These are phyloP conservation scores for Limnanthes douglasii DNA, from an alignment of 345 rosid genomes.

Conservation along the genomic window DNA sequence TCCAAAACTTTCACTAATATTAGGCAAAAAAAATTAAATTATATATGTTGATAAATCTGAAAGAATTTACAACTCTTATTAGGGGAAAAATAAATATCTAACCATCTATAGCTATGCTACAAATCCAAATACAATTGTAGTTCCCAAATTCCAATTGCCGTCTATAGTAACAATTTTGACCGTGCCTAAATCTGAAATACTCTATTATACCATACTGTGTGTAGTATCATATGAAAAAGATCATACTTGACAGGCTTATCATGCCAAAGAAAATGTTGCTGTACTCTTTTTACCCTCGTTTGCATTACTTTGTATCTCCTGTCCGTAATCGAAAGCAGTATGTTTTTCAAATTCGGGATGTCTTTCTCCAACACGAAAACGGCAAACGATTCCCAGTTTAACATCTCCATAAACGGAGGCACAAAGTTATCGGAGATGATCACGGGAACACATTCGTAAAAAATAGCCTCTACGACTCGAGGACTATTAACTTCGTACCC, in stretches of 20 bases:
- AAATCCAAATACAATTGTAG: no score
- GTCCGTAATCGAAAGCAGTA: constrained; percentile 48
- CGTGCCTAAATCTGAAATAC: constrained; percentile 35
- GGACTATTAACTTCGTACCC: constrained; percentile 96
- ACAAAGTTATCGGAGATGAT: constrained; percentile 85
- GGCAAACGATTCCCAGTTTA: constrained; percentile 90
- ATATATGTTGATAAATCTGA: no score
- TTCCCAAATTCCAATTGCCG: no score
- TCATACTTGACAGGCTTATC: constrained; percentile 59
- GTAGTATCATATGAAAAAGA: constrained; percentile 88
- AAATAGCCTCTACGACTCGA: constrained; percentile 79
- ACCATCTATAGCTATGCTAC: no score
- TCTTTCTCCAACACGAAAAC: constrained; percentile 79
- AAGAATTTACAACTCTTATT: no score
- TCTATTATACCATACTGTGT: constrained; percentile 81
- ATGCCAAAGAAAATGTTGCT: constrained; percentile 96
- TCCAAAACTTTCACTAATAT: no score
- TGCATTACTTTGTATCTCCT: constrained; percentile 48
- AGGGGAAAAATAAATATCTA: no score
- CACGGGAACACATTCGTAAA: constrained; percentile 83
- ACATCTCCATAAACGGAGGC: constrained; percentile 71
- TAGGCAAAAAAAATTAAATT: no score
- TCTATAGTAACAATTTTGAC: background rate
- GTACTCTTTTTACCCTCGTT: constrained; percentile 65
- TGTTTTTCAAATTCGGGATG: constrained; percentile 62